A percentile compares a stretch with the other conserved stretches of the same genome.
phyloP scores from a whole-genome alignment of 495 filamentous ascomycete genomes.

The Entonaema liquescens region DNA sequence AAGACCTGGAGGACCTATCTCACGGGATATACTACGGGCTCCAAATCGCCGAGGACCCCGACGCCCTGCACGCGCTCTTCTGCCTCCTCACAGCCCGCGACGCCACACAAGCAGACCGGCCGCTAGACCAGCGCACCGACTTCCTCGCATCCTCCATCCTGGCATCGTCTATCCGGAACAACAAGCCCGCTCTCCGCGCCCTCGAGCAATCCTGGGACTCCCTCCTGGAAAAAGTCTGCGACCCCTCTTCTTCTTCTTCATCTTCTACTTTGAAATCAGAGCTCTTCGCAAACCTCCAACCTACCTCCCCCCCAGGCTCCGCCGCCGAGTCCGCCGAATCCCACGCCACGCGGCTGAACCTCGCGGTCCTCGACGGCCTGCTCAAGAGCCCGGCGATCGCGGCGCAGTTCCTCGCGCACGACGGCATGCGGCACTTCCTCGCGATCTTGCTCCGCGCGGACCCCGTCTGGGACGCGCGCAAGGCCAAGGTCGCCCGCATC shows the following conservation, averaged over 20 bases:
- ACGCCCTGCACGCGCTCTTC: constrained; percentile 55
- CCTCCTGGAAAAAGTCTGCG: constrained; percentile 38
- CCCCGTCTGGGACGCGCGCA: constrained; percentile 51
- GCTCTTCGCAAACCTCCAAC: constrained; percentile 46
- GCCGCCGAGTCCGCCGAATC: constrained; percentile 38
- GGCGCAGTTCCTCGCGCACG: constrained; percentile 58
- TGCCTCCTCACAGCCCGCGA: constrained; percentile 48
- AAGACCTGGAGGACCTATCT: constrained; percentile 63
- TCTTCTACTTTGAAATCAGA: constrained; percentile 32
- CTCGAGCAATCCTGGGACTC: constrained; percentile 53
- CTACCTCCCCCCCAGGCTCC: constrained; percentile 34
- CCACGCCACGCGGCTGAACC: constrained; percentile 28
- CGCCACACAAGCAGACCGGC: constrained; percentile 12
- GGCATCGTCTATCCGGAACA: constrained; percentile 67
- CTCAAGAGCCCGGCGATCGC: constrained; percentile 56
- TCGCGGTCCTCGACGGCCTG: constrained; percentile 51
- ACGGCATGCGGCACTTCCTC: constrained; percentile 58
- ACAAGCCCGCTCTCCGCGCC: constrained; percentile 64
- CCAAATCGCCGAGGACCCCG: constrained; percentile 61
- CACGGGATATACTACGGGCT: constrained; percentile 77
- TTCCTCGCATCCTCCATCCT: constrained; percentile 62
- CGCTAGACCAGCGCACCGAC: constrained; percentile 45
- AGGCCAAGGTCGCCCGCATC: constrained; percentile 58
- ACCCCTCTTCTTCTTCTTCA: constrained; percentile 29
- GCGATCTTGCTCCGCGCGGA: constrained; percentile 52